Base-by-base conservation (phyloP, 139 green algal genomes). In the Chlorella sp. region DNA sequence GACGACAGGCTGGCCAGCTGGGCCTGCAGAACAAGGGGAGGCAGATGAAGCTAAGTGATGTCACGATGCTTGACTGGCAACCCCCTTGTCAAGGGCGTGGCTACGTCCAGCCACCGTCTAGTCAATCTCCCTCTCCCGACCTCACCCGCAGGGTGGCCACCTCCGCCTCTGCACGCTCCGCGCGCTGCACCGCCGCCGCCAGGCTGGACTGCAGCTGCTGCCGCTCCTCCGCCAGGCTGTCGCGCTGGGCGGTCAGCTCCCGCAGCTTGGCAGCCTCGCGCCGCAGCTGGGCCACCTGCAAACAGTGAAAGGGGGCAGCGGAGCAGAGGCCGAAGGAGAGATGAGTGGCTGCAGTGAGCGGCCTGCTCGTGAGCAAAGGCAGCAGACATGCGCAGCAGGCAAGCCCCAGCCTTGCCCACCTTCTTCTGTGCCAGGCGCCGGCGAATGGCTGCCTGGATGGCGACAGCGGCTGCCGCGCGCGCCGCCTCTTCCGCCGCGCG, bases 371-470 rank as follows among this genome's bases (percentile, higher is more conserved):
- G n/a, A n/a, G n/a, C n/a, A n/a, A n/a, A n/a, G n/a, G n/a, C n/a
- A n/a, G n/a, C n/a, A n/a, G n/a, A n/a, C n/a, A n/a, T n/a, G n/a
- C n/a, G n/a, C n/a, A 51, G 44, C 44, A 51, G 6, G 44, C 44
- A 51, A n/a, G n/a, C n/a, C 44, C 44, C 9, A 51, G 44, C 44
- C 44, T 9, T 51, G 44, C 44, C 20, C 21, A 44, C 80, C 81
- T 80, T 69, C 68, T 80, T 80, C 38, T 73, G 55, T 0, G 90
- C 91, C 28, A 85, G 25, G 47, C 75, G 32, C 16, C 89, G 57
- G 16, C 89, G 85, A 34, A 78, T 80, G 41, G 85, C 47, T 32
- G 87, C 86, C 86, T 94, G 91, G 41, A 93, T 84, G 2, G 65
- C 32, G 4, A 89, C n/a, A 0, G 91, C 91, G 6, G 91, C 89